These are phyloP conservation scores for Nicotiana tomentosiformis DNA, from an alignment of 257 asterid genomes.

Conservation along the genomic window DNA sequence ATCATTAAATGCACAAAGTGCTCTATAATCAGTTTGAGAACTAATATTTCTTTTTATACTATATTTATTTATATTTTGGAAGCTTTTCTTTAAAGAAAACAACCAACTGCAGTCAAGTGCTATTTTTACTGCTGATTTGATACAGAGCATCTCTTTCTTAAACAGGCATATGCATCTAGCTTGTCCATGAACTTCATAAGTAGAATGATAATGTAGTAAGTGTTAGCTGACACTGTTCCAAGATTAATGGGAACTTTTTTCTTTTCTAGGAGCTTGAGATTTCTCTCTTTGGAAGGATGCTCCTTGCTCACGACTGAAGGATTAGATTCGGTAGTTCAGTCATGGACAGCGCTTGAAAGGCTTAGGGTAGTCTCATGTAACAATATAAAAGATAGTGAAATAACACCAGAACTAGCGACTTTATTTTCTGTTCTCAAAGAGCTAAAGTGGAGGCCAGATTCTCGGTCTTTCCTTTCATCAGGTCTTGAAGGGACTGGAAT, in stretches of 20 bases:
- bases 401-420: constrained; percentile 71
- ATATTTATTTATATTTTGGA: neutral
- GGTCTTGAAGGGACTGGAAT: constrained; percentile 81
- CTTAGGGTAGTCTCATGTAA: constrained; percentile 84
- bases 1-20: neutral
- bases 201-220: neutral
- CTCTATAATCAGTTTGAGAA: neutral
- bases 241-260: neutral
- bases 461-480: constrained; percentile 53
- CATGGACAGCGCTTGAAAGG: constrained; percentile 72
- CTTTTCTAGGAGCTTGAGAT: constrained; percentile 53
- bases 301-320: constrained; percentile 81
- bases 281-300: constrained; percentile 81
- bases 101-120: neutral
- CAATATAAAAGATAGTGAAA: constrained; percentile 73
- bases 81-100: neutral
- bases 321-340: constrained; percentile 66
- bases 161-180: neutral
- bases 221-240: neutral
- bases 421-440: constrained; percentile 76
- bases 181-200: neutral
- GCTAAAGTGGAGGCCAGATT: constrained; percentile 88
- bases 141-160: neutral
- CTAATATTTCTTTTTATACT: neutral
- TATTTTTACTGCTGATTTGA: neutral